These are phyloP conservation scores for Hypoxylon perforatum DNA, from an alignment of 495 filamentous ascomycete species.

Conservation along the genomic window DNA sequence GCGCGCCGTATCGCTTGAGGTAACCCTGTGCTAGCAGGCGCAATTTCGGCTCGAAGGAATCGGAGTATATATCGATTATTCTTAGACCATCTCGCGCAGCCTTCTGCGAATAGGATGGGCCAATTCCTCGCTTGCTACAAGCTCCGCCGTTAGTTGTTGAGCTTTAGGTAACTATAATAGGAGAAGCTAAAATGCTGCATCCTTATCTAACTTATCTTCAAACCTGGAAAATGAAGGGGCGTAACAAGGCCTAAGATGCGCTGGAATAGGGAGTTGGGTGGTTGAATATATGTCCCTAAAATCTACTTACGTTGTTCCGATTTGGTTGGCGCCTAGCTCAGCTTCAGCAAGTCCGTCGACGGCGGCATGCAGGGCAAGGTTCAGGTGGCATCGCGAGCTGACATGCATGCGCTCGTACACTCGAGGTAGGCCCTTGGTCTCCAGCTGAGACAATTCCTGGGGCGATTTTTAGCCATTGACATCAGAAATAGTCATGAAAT, in stretches of 20 bases:
- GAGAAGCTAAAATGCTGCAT: no score
- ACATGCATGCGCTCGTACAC: constrained; percentile 77
- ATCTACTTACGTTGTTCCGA: constrained; percentile 61
- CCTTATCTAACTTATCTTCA: no score
- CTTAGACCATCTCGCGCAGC: constrained; percentile 78
- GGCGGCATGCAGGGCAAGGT: constrained; percentile 81
- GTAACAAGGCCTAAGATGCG: no score
- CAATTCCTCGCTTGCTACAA: constrained; percentile 67
- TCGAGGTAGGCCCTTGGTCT: constrained; percentile 76
- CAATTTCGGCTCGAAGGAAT: constrained; percentile 77
- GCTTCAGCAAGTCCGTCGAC: constrained; percentile 86
- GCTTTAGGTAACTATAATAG: no score
- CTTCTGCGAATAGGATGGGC: constrained; percentile 85
- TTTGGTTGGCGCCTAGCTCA: constrained; percentile 68
- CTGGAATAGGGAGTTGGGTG: no score
- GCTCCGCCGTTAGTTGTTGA: no score
- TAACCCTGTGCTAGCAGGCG: constrained; percentile 72
- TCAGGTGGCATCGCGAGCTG: constrained; percentile 82
- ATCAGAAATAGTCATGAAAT: no score
- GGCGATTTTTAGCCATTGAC: no score
- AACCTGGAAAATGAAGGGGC: no score
- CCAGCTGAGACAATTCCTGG: constrained; percentile 74
- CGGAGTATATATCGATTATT: constrained; percentile 78
- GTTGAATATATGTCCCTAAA: no score
- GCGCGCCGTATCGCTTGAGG: constrained; percentile 77